Evolutionary conservation across 345 rosid genomes (phyloP).

Genomic region (Lepidium aucheri): DNA sequence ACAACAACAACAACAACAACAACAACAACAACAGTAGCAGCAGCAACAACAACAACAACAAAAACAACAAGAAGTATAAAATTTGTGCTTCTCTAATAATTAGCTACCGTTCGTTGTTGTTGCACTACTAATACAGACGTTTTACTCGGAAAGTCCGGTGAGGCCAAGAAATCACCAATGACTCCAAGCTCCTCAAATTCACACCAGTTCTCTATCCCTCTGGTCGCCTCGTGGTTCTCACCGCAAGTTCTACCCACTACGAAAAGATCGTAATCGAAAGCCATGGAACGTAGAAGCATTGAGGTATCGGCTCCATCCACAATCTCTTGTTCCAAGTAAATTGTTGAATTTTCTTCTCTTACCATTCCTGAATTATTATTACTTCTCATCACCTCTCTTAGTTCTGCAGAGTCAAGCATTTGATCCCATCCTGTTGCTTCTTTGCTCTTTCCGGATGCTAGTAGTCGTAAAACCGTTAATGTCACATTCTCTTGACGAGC

Average conservation of each 20-base stretch:
- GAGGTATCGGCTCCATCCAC: slow-evolving; percentile 36
- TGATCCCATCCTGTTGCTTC: slow-evolving; percentile 26
- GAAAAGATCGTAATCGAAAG: slow-evolving; percentile 32
- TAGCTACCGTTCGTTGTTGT: slow-evolving; percentile 23
- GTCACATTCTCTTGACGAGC: slow-evolving; percentile 11
- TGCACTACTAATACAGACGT: slow-evolving; percentile 29
- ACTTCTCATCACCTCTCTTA: slow-evolving; percentile 25
- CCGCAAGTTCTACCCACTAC: slow-evolving; percentile 41
- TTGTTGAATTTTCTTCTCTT: not conserved
- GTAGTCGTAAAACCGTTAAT: slow-evolving; percentile 28
- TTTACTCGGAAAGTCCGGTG: slow-evolving; percentile 32
- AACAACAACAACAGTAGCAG: too few relatives aligned
- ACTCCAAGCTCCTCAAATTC: slow-evolving; percentile 59
- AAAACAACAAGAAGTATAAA: not conserved
- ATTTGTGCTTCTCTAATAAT: not conserved
- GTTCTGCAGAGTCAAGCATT: slow-evolving; percentile 23
- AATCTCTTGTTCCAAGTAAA: slow-evolving; percentile 28
- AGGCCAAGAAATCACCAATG: slow-evolving; percentile 50
- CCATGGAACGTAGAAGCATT: slow-evolving; percentile 31
- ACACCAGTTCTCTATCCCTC: slow-evolving; percentile 43
- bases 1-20: too few relatives aligned
- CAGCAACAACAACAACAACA: too few relatives aligned
- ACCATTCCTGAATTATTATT: not conserved
- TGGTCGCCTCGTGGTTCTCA: slow-evolving; percentile 22
- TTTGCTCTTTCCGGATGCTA: not conserved